Evolutionary conservation across 106 monocot species (phyloP).

Genomic region (Dioscorea dumetorum): DNA sequence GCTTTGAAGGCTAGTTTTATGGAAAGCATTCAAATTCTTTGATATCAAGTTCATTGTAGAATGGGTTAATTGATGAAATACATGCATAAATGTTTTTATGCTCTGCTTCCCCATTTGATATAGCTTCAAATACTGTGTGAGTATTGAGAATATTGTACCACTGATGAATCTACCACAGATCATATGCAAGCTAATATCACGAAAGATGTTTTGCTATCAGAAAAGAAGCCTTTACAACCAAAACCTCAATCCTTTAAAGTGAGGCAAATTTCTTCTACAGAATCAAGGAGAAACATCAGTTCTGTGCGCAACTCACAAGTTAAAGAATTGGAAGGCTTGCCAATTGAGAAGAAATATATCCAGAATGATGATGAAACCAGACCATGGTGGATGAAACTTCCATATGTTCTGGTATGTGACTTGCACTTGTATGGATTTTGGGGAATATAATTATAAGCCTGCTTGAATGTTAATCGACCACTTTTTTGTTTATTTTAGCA

Average conservation of each 20-base stretch:
- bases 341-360: conserved; percentile 1
- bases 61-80: too few species aligned
- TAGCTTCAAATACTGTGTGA: too few species aligned
- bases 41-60: too few species aligned
- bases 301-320: background rate
- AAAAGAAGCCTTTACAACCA: background rate
- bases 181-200: background rate
- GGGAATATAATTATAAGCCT: background rate
- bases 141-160: too few species aligned
- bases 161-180: too few species aligned
- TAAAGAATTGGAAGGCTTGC: background rate
- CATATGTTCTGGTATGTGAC: conserved; percentile 45
- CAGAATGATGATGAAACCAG: background rate
- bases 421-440: background rate
- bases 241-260: background rate
- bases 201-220: background rate
- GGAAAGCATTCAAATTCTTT: too few species aligned
- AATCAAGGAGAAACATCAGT: background rate
- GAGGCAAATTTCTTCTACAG: background rate
- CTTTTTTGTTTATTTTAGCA: background rate
- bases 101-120: too few species aligned
- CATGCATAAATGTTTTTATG: too few species aligned
- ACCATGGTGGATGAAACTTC: conserved; percentile 59
- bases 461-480: background rate
- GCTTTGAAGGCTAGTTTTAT: too few species aligned